Evolutionary conservation across 345 rosid genomes (phyloP), one percentile per base, ranked within the genome.

Genomic region (Eucalyptus cloeziana): DNA sequence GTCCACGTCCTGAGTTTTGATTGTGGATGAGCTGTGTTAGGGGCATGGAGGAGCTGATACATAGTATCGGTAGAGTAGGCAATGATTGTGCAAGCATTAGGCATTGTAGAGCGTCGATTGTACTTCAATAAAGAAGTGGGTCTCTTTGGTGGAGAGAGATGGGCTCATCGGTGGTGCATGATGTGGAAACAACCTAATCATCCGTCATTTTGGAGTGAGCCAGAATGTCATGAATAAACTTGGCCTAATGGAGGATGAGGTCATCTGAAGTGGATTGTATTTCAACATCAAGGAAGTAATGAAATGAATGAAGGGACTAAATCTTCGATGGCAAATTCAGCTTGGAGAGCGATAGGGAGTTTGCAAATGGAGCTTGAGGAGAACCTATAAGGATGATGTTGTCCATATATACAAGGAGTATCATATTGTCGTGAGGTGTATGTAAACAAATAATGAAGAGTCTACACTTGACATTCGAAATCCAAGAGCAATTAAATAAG

Each of bases 1-100:
- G 4, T 52, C 1, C 10, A 0, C 58, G 0, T 52, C 25, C 5
- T 0, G 10, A 52, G 58, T 52, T 52, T 52, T 52, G 58, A 52
- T 52, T 52, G 25, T 52, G 25, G 37, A 31, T 86, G 87, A 33
- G 25, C 7, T 50, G 22, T 31, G 4, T 21, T 14, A 47, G 64
- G 44, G 8, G 27, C 56, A 47, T 50, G 1, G 43, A 86, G 22
- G 60, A 86, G 50, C 1, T 7, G 21, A 30, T 24, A 50, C 21
- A 33, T 8, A 3, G 12, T 67, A 16, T 67, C 3, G 0, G 37
- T 31, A n/a, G 12, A 31, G 33, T 67, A 50, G 51, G 37, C 60
- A 21, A 31, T 86, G 7, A 40, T 44, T 11, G 27, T 31, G 50
- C 25, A 27, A 40, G 30, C 13, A 30, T 83, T 1, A 43, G 10